Evolutionary conservation across 371 early-diverging fungal species (phyloP), one percentile per base, ranked within the genome.

Genomic region (Dichotomocladium elegans): DNA sequence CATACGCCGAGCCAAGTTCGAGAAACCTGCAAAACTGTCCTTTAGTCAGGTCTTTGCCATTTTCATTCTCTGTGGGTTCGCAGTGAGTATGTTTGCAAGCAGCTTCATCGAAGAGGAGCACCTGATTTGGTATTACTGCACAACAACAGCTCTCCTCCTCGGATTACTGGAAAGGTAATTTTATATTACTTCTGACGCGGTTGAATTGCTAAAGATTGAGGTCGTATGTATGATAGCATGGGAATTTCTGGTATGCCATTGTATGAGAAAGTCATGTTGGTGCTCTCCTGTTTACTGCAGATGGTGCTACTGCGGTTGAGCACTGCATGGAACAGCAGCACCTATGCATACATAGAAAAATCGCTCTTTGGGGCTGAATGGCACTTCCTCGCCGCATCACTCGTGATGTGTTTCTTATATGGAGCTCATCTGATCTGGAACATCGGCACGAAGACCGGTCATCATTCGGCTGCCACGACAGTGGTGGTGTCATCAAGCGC

Each of bases 81-180:
- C 75, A n/a, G 26, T 76, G 9, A 80, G 85, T 3, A 57, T 85
- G 58, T 81, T 81, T 64, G 80, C 90, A 1, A 88, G 87, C 41
- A 89, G 89, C 42, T 82, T 83, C 63, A 79, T 91, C 1, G 91
- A 91, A 60, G 88, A 91, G 47, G 91, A 91, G 57, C 88, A 86
- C 47, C 72, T 69, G 50, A 80, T 81, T 47, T 91, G 91, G 91
- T 89, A 82, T 51, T 89, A 79, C 63, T 81, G 80, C 60, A 53
- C 62, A 25, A 85, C 86, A 51, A 85, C 86, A 1, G 52, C 80
- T 50, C 72, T 76, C 24, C 44, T 77, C 0, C 50, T 81, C 19
- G 62, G 74, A 7, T 52, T 72, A 2, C 12, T 78, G 4, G 72
- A 77, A 22, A 75, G 80, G 65, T 83, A 79, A 51, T n/a, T n/a